Conservation (phyloP, 805 yeast genomes). For the Millerozyma miso region DNA sequence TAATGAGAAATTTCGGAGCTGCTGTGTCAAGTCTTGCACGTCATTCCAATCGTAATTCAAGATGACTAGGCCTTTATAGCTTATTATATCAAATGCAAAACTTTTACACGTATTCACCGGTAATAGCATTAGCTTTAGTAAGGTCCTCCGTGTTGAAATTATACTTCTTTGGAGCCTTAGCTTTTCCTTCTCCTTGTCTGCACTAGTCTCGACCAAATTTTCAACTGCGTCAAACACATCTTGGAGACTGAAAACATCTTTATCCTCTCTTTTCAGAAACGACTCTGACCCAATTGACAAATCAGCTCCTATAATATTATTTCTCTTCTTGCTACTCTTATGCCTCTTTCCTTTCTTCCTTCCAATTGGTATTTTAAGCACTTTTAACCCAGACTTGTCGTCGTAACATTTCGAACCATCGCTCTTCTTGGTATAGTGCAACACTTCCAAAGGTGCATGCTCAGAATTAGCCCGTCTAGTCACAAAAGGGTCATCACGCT, state of each 20-base stretch:
- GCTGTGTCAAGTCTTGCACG: background rate
- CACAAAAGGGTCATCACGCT: no score
- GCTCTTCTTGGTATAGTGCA: constrained; percentile 55
- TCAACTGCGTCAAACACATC: constrained; percentile 11
- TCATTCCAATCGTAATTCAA: constrained; percentile 17
- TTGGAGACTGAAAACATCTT: constrained; percentile 13
- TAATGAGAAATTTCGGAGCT: background rate
- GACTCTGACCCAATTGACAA: constrained; percentile 14
- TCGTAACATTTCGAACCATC: constrained; percentile 37
- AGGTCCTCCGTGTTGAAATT: constrained; percentile 15
- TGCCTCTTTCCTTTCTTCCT: background rate
- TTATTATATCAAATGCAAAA: constrained; percentile 13
- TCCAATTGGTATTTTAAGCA: constrained; percentile 6
- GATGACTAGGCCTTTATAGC: constrained; percentile 14
- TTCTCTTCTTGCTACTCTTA: background rate
- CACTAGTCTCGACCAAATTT: constrained; percentile 5
- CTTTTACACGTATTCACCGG: constrained; percentile 13
- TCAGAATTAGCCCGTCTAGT: background rate
- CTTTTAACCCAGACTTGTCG: constrained; percentile 7
- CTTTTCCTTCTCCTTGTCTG: constrained; percentile 3
- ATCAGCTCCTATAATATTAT: constrained; percentile 15
- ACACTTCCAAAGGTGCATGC: constrained; percentile 3
- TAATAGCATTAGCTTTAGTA: constrained; percentile 14
- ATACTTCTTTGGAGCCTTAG: constrained; percentile 4
- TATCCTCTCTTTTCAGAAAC: constrained; percentile 7